Evolutionary conservation across 306 rosid genomes (phyloP), one percentile per base, ranked within the genome.

Genomic region (Hylodesmum podocarpum): DNA sequence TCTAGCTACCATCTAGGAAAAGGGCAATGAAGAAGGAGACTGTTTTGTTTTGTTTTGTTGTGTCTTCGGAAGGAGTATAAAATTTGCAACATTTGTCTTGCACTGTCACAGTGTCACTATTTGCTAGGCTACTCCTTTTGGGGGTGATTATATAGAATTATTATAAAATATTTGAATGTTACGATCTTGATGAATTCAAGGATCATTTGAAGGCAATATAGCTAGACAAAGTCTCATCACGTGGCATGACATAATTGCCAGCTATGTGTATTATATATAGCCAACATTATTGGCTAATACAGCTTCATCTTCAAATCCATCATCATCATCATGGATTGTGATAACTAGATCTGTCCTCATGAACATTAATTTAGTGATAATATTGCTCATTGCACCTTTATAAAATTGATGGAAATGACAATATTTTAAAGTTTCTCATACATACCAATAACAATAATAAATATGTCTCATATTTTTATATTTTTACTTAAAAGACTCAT

Each of bases 231-330:
- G 25, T 54, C 67, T 70, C 70, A 57, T 86, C 83, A 83, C 80
- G 78, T 86, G 83, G 78, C 79, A 73, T 53, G 36, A 69, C 72
- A 73, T 70, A 39, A 78, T 76, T 83, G 87, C 79, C 83, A 80
- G 76, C 83, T 61, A 58, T 58, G 21, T 55, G 0, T 12, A 16
- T n/a, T n/a, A 55, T 21, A 78, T 34, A 34, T 39, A 37, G 64
- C 81, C 81, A 75, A 51, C 34, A 53, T 53, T 36, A 67, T 81
- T 69, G 79, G 58, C 55, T 24, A 63, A 8, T 61, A 50, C 62
- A 82, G 39, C 72, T 28, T 59, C 80, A 72, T 72, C 72, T 25
- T 63, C 47, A 46, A 73, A 43, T 15, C 19, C 25, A 72, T 76
- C 74, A 62, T 62, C 74, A 62, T 62, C 21, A 72, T 67, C 66